Evolutionary conservation across 2,329 filamentous ascomycete species (phyloP).

Genomic region (Colletotrichum gigasporum): DNA sequence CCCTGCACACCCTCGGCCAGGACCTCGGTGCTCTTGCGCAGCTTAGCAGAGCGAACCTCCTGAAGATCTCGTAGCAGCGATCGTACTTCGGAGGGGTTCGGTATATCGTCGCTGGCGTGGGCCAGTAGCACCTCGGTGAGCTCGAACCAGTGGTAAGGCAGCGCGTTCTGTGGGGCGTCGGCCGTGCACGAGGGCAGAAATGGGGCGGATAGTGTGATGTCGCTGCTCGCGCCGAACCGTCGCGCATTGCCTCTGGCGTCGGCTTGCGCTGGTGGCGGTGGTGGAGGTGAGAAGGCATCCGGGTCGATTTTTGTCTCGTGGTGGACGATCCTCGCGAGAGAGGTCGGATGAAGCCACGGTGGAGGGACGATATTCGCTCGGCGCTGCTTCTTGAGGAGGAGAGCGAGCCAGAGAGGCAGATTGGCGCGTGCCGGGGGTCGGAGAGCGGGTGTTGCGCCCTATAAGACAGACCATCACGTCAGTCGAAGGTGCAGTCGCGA

Average conservation of each 20-base stretch:
- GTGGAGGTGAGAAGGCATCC: slow-evolving; percentile 80
- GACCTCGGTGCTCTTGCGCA: slow-evolving; percentile 77
- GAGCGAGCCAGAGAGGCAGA: slow-evolving; percentile 91
- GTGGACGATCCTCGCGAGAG: slow-evolving; percentile 80
- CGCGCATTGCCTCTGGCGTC: slow-evolving; percentile 56
- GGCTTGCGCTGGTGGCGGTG: slow-evolving; percentile 67
- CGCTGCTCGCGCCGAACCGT: slow-evolving; percentile 39
- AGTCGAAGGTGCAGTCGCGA: not conserved
- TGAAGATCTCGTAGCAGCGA: slow-evolving; percentile 82
- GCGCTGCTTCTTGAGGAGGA: slow-evolving; percentile 92
- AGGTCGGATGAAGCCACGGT: slow-evolving; percentile 83
- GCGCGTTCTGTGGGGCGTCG: slow-evolving; percentile 70
- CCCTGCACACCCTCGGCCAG: slow-evolving; percentile 78
- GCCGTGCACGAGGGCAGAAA: slow-evolving; percentile 82
- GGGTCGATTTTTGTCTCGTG: slow-evolving; percentile 80
- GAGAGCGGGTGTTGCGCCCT: slow-evolving; percentile 83
- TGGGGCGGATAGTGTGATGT: slow-evolving; percentile 68
- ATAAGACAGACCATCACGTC: slow-evolving; percentile 16
- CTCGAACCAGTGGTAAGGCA: slow-evolving; percentile 97
- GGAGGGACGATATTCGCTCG: slow-evolving; percentile 93
- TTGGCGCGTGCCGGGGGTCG: slow-evolving; percentile 82
- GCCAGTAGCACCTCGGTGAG: slow-evolving; percentile 87
- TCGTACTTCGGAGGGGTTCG: slow-evolving; percentile 76
- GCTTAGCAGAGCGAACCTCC: slow-evolving; percentile 90
- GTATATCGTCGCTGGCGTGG: slow-evolving; percentile 84